phyloP scores from a whole-genome alignment of 2,329 filamentous ascomycete genomes.

The Microdochium bolleyi region DNA sequence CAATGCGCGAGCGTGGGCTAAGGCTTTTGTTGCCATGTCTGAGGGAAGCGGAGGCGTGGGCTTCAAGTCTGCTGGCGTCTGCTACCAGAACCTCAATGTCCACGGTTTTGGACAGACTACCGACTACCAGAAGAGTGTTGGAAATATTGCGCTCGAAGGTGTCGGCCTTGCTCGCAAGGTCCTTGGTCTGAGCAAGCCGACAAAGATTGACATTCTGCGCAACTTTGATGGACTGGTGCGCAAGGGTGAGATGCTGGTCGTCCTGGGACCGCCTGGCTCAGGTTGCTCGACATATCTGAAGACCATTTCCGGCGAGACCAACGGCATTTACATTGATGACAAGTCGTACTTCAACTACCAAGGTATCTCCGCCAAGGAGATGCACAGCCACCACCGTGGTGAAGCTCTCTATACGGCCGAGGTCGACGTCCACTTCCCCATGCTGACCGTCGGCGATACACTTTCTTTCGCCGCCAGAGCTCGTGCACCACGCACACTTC shows the following conservation, averaged over 20 bases:
- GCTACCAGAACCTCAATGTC: slow-evolving; percentile 60
- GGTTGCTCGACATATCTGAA: slow-evolving; percentile 82
- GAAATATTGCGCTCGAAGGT: slow-evolving; percentile 49
- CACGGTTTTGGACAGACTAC: slow-evolving; percentile 60
- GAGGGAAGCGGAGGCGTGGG: slow-evolving; percentile 38
- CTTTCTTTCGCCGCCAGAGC: slow-evolving; percentile 69
- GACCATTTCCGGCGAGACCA: slow-evolving; percentile 74
- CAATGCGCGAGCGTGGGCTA: slow-evolving; percentile 50
- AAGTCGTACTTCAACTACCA: slow-evolving; percentile 76
- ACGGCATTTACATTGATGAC: slow-evolving; percentile 67
- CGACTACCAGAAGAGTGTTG: slow-evolving; percentile 63
- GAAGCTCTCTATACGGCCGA: slow-evolving; percentile 85
- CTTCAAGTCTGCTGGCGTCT: slow-evolving; percentile 55
- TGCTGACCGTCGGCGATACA: slow-evolving; percentile 71
- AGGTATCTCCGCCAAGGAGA: slow-evolving; percentile 62
- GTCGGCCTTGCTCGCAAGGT: slow-evolving; percentile 35
- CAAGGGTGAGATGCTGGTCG: slow-evolving; percentile 68
- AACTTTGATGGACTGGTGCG: slow-evolving; percentile 61
- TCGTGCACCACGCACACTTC: slow-evolving; percentile 54
- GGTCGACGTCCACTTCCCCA: slow-evolving; percentile 74
- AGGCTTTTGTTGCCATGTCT: slow-evolving; percentile 45
- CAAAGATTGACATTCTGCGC: slow-evolving; percentile 59
- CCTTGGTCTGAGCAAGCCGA: slow-evolving; percentile 40
- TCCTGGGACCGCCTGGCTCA: slow-evolving; percentile 63
- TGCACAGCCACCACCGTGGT: slow-evolving; percentile 71